A percentile compares a stretch with the other conserved stretches of the same genome.
Evolutionary conservation across 2,329 filamentous ascomycete species (phyloP).

Genomic region (Sarocladium brachiariae): DNA sequence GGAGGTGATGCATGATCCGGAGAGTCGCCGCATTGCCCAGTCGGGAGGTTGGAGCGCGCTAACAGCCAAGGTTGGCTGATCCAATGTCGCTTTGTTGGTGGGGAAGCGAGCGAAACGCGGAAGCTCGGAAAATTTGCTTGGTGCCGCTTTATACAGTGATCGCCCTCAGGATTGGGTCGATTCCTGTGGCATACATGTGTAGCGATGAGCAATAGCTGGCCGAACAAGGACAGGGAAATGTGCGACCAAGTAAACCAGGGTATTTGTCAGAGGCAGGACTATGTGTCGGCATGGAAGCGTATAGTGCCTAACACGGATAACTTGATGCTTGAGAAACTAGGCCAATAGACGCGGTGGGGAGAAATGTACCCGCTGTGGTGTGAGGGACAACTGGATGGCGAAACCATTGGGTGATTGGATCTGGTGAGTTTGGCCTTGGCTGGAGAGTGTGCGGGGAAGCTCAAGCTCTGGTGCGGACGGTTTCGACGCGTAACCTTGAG

Average conservation of each 20-base stretch:
- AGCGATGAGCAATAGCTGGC: no score
- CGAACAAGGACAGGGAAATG: background rate
- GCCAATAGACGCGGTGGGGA: background rate
- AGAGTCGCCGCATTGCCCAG: background rate
- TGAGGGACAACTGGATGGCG: background rate
- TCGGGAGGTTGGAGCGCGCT: background rate
- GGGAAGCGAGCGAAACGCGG: background rate
- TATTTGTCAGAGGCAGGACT: background rate
- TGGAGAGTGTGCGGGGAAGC: constrained; percentile 6
- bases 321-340: background rate
- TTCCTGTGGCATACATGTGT: no score
- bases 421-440: background rate
- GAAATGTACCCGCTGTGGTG: background rate
- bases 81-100: background rate
- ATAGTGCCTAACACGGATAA: background rate
- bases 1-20: background rate
- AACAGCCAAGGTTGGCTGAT: background rate
- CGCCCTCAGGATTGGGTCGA: no score
- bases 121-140: background rate
- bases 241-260: background rate
- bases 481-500: no score
- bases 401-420: background rate
- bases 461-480: background rate
- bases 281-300: constrained; percentile 1
- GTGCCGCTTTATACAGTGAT: background rate